Percentiles rank a stretch among this genome's conserved stretches.
phyloP scores from a whole-genome alignment of 495 filamentous ascomycete species.

The Pyrenula massariospora region DNA sequence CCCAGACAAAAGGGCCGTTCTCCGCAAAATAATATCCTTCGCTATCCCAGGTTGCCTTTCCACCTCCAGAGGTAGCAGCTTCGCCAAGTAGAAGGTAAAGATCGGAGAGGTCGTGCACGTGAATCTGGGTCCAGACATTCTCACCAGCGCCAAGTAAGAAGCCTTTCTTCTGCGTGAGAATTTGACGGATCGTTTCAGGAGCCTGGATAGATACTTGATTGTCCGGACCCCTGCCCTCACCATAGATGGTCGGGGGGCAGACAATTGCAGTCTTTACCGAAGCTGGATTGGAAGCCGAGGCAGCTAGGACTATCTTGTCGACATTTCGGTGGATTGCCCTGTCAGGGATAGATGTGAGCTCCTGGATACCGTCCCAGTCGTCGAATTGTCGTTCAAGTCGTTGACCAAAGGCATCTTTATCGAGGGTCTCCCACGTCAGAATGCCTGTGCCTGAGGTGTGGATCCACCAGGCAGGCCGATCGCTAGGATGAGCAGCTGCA shows the following conservation, averaged over 20 bases:
- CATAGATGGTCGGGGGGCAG: slow-evolving; percentile 72
- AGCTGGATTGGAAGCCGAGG: slow-evolving; percentile 24
- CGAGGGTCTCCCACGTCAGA: slow-evolving; percentile 38
- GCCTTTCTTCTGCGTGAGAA: slow-evolving; percentile 50
- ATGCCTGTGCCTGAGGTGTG: slow-evolving; percentile 55
- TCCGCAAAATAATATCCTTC: slow-evolving; percentile 68
- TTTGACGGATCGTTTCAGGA: slow-evolving; percentile 39
- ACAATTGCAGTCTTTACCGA: slow-evolving; percentile 59
- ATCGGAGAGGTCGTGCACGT: slow-evolving; percentile 59
- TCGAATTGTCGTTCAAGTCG: slow-evolving; percentile 43
- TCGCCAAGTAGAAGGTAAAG: slow-evolving; percentile 56
- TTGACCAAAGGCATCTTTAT: slow-evolving; percentile 38
- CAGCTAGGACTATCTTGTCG: slow-evolving; percentile 45
- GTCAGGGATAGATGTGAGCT: slow-evolving; percentile 44
- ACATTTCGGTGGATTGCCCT: slow-evolving; percentile 47
- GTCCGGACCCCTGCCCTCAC: slow-evolving; percentile 55
- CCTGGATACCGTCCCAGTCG: slow-evolving; percentile 44
- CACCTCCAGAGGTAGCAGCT: slow-evolving; percentile 45
- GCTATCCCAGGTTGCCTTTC: slow-evolving; percentile 57
- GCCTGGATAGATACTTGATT: slow-evolving; percentile 60
- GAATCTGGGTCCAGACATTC: slow-evolving; percentile 62
- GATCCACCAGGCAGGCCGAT: slow-evolving; percentile 41
- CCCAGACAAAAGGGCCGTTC: slow-evolving; percentile 61
- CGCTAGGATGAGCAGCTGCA: slow-evolving; percentile 25
- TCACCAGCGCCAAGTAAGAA: slow-evolving; percentile 53